phyloP scores from a whole-genome alignment of 2,329 filamentous ascomycete genomes.

The Xylaria sp. region DNA sequence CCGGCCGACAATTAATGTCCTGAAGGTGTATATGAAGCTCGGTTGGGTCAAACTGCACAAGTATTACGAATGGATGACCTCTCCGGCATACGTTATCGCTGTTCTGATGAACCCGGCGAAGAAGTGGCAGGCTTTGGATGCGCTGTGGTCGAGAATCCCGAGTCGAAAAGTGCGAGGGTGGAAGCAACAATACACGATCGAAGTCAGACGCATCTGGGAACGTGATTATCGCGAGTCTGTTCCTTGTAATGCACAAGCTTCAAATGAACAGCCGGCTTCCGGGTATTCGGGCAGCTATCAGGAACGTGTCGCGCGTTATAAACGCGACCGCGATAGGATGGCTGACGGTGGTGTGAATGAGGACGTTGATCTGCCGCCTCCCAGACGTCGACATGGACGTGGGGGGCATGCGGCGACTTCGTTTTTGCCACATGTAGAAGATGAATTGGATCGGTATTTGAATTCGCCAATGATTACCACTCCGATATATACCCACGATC shows the following conservation, averaged over 20 bases:
- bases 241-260: too few relatives aligned
- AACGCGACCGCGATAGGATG: background rate
- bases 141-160: background rate
- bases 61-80: background rate
- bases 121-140: background rate
- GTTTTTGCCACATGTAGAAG: background rate
- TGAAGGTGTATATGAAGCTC: background rate
- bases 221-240: background rate
- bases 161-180: background rate
- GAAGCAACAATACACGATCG: background rate
- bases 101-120: background rate
- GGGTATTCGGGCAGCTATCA: background rate
- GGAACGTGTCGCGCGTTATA: background rate
- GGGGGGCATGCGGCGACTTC: too few relatives aligned
- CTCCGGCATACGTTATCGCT: background rate
- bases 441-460: background rate
- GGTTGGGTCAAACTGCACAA: background rate
- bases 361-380: background rate
- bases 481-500: background rate
- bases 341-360: background rate
- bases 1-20: background rate
- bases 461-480: background rate
- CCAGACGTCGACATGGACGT: background rate
- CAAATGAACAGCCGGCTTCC: too few relatives aligned
- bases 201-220: background rate